Conservation (phyloP, 371 early-diverging fungal genomes). For the Nematocida ironsii region DNA sequence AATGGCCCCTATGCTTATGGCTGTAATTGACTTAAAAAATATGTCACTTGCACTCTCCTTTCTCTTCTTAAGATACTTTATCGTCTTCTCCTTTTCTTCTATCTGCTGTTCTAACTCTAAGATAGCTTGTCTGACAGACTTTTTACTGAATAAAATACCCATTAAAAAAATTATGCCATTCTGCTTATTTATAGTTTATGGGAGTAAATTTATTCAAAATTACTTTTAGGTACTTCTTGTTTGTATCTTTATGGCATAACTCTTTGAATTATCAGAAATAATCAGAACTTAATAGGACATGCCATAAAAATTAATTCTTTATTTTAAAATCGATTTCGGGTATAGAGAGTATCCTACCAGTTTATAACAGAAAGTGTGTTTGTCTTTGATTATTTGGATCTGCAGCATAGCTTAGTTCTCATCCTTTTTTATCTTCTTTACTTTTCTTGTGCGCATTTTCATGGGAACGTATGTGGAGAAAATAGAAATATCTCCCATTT, state of each 20-base stretch:
- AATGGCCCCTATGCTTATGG: constrained; percentile 30
- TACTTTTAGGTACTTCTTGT: no score
- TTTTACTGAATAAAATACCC: constrained; percentile 42
- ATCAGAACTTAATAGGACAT: no score
- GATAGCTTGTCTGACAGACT: constrained; percentile 41
- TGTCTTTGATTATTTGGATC: no score
- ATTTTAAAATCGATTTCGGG: no score
- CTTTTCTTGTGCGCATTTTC: constrained; percentile 41
- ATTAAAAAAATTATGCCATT: constrained; percentile 51
- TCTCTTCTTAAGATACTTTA: constrained; percentile 12
- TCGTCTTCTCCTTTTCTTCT: constrained; percentile 60
- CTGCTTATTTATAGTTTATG: not conserved
- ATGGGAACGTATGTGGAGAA: constrained; percentile 57
- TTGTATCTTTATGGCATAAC: no score
- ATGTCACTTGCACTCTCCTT: constrained; percentile 39
- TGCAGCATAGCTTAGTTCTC: not conserved
- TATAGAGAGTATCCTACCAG: no score
- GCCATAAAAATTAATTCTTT: no score
- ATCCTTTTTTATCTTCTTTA: constrained; percentile 14
- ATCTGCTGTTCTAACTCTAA: constrained; percentile 33
- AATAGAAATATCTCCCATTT: constrained; percentile 61
- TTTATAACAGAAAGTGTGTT: no score
- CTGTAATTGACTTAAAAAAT: constrained; percentile 32
- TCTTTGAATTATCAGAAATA: no score
- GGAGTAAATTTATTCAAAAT: no score